These are phyloP conservation scores for Plectranthus barbatus DNA, from an alignment of 257 asterid genomes.

Conservation along the genomic window DNA sequence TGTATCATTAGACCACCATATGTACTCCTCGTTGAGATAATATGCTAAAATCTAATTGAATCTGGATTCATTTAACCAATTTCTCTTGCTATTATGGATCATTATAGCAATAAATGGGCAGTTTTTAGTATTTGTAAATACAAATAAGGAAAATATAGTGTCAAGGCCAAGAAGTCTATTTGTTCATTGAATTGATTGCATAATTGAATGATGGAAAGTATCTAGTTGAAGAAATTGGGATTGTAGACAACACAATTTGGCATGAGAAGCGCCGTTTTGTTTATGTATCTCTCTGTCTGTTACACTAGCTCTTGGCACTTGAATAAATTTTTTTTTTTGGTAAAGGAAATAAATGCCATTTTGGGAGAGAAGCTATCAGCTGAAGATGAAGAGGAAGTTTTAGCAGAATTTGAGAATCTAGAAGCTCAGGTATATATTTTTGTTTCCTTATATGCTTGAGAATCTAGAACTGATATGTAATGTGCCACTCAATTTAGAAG, in stretches of 20 bases:
- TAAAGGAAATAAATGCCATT: constrained; percentile 69
- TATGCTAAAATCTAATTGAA: neutral
- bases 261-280: neutral
- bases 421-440: constrained; percentile 61
- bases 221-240: neutral
- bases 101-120: neutral
- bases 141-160: neutral
- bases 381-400: constrained; percentile 90
- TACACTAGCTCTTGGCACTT: no score
- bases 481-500: no score
- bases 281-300: no score
- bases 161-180: no score
- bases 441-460: no score
- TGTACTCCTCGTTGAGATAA: neutral
- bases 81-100: neutral
- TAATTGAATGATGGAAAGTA: no score
- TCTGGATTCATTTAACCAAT: neutral
- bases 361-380: constrained; percentile 94
- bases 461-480: no score
- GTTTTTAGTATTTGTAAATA: no score
- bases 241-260: neutral
- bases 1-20: neutral
- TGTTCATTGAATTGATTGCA: no score
- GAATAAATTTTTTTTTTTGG: no score
- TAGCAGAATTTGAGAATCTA: constrained; percentile 82